Evolutionary conservation across 2,329 filamentous ascomycete genomes (phyloP).

Genomic region (Alternaria sp.): DNA sequence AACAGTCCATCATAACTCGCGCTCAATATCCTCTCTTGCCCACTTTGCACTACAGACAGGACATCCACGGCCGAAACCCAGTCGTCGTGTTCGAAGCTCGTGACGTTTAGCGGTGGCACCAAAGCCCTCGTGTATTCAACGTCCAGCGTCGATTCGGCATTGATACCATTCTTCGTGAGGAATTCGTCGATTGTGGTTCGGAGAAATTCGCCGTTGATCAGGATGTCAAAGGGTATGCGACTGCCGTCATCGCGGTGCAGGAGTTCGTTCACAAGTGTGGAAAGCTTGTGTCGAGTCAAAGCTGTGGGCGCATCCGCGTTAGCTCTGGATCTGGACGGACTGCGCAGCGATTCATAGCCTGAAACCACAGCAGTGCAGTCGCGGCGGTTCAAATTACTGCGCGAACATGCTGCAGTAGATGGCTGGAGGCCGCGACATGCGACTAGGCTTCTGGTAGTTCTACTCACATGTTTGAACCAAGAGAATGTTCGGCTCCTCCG

Average conservation of each 20-base stretch:
- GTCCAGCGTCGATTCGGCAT: conserved; percentile 82
- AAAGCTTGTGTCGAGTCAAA: conserved; percentile 54
- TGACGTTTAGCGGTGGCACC: conserved; percentile 85
- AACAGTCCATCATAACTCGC: conserved; percentile 90
- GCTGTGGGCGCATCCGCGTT: conserved; percentile 23
- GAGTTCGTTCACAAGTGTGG: conserved; percentile 68
- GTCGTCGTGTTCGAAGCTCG: conserved; percentile 95
- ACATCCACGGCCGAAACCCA: conserved; percentile 92
- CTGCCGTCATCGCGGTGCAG: conserved; percentile 62
- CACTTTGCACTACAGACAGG: conserved; percentile 65
- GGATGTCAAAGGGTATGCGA: conserved; percentile 87
- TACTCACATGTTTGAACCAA: conserved; percentile 44
- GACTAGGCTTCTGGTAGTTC: background rate
- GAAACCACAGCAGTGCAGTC: background rate
- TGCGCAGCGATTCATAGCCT: background rate
- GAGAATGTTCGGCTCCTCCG: conserved; percentile 40
- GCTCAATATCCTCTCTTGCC: conserved; percentile 81
- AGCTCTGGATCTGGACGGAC: conserved; percentile 1
- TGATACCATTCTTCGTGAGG: conserved; percentile 83
- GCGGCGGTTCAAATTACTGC: background rate
- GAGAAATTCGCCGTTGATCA: conserved; percentile 92
- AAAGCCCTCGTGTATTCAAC: conserved; percentile 94
- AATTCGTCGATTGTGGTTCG: conserved; percentile 90
- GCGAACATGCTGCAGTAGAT: background rate
- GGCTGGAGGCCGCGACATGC: background rate